A percentile compares a stretch with the other conserved stretches of the same genome.
phyloP scores from a whole-genome alignment of 2,329 filamentous ascomycete genomes.

The Epichloe hybrida region DNA sequence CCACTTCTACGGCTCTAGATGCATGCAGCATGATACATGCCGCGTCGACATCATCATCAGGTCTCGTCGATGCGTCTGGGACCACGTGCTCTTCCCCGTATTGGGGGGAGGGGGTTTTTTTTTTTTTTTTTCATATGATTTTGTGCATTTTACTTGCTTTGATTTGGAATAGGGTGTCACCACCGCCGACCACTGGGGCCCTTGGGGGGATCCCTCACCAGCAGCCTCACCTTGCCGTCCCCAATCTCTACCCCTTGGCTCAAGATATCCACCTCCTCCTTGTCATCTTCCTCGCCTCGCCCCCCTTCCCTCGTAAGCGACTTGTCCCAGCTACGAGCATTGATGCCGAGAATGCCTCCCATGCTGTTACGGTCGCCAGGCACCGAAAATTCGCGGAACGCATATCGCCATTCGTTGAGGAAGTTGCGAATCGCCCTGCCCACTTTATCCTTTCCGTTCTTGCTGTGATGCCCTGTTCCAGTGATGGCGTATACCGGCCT shows the following conservation, averaged over 20 bases:
- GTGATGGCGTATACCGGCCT: conserved; percentile 89
- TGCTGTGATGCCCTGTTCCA: conserved; percentile 91
- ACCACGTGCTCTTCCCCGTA: no score
- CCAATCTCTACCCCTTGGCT: conserved; percentile 33
- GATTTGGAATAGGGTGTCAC: conserved; percentile 8
- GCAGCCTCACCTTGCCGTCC: conserved; percentile 48
- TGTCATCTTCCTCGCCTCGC: conserved; percentile 21
- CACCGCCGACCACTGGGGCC: conserved; percentile 37
- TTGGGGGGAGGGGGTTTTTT: no score
- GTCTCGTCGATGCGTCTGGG: no score
- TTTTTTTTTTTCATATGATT: conserved; percentile 14
- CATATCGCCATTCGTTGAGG: conserved; percentile 90
- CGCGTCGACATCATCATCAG: no score
- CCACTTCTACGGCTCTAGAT: no score
- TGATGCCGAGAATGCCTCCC: conserved; percentile 62
- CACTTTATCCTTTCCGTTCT: conserved; percentile 98
- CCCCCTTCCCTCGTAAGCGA: conserved; percentile 35
- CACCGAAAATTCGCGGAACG: conserved; percentile 90
- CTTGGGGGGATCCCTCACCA: conserved; percentile 48
- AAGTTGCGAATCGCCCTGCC: conserved; percentile 86
- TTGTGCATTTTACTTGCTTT: conserved; percentile 10
- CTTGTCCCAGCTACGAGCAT: conserved; percentile 55
- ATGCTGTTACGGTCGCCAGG: conserved; percentile 77
- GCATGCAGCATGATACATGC: no score
- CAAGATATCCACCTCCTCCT: conserved; percentile 40